These are phyloP conservation scores for Elsinoe batatas DNA, from an alignment of 2,329 filamentous ascomycete species.

Conservation along the genomic window DNA sequence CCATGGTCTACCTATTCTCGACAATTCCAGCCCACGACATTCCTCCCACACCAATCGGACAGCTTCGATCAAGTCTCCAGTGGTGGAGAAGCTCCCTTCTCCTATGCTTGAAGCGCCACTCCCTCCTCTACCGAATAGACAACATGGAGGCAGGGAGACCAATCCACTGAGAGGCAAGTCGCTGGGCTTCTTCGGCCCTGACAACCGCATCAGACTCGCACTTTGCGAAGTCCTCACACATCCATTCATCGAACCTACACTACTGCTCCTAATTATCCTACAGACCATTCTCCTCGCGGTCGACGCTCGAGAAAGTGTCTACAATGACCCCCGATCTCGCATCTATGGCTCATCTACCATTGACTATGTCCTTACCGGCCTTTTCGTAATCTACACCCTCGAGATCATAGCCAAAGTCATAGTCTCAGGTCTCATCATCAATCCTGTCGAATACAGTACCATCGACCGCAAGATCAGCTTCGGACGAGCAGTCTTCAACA, in stretches of 20 bases:
- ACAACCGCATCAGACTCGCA: conserved; percentile 62
- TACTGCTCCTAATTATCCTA: conserved; percentile 76
- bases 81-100: conserved; percentile 25
- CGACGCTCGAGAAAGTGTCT: conserved; percentile 66
- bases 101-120: conserved; percentile 22
- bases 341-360: conserved; percentile 59
- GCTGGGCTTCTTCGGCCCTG: conserved; percentile 70
- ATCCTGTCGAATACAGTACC: conserved; percentile 84
- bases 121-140: conserved; percentile 20
- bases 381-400: conserved; percentile 84
- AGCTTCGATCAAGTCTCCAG: conserved; percentile 20
- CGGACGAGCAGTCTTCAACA: conserved; percentile 62
- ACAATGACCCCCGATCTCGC: conserved; percentile 47
- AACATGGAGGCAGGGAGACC: conserved; percentile 17
- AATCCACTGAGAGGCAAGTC: conserved; percentile 85
- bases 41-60: conserved; percentile 18
- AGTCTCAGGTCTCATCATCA: conserved; percentile 87
- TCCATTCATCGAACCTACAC: conserved; percentile 74
- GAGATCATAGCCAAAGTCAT: conserved; percentile 77
- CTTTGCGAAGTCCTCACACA: conserved; percentile 81
- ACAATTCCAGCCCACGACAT: background rate
- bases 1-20: conserved; percentile 32
- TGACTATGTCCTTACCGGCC: conserved; percentile 69
- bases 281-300: conserved; percentile 83
- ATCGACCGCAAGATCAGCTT: conserved; percentile 70